Evolutionary conservation across 148 eudicot species (phyloP).

Genomic region (Tetragonia tetragonoides): DNA sequence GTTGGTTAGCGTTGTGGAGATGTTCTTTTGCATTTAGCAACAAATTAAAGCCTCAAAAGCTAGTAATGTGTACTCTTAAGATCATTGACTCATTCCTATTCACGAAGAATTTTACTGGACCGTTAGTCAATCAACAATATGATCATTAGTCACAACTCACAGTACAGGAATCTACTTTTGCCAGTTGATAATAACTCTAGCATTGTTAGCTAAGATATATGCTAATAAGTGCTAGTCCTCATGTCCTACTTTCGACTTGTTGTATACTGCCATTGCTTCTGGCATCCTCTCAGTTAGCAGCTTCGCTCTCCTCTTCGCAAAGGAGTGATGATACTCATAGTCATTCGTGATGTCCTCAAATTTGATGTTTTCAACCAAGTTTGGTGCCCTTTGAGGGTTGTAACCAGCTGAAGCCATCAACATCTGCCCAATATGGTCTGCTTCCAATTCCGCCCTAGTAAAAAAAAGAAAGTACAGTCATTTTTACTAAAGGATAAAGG

Average conservation of each 20-base stretch:
- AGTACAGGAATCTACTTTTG: background rate
- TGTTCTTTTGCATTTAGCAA: no score
- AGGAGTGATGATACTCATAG: background rate
- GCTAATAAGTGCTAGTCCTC: background rate
- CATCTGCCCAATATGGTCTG: constrained; percentile 12
- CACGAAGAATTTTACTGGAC: no score
- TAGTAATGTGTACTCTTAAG: no score
- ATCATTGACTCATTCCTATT: no score
- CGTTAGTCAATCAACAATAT: no score
- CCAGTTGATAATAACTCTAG: background rate
- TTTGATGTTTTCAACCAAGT: background rate
- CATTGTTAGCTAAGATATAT: background rate
- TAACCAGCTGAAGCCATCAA: constrained; percentile 21
- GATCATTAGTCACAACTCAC: background rate
- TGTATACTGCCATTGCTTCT: background rate
- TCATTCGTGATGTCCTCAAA: background rate
- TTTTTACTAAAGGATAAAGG: background rate
- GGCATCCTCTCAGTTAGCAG: background rate
- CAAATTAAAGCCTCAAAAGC: no score
- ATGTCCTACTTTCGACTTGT: background rate
- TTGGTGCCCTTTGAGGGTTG: constrained; percentile 14
- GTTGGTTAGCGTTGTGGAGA: no score
- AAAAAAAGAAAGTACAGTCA: background rate
- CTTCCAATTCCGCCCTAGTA: constrained; percentile 3
- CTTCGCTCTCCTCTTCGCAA: background rate